A percentile compares a stretch with the other conserved stretches of the same genome.
These are phyloP conservation scores for Ceratocystis ficicola DNA, from an alignment of 2,329 filamentous ascomycete genomes.

Conservation along the genomic window DNA sequence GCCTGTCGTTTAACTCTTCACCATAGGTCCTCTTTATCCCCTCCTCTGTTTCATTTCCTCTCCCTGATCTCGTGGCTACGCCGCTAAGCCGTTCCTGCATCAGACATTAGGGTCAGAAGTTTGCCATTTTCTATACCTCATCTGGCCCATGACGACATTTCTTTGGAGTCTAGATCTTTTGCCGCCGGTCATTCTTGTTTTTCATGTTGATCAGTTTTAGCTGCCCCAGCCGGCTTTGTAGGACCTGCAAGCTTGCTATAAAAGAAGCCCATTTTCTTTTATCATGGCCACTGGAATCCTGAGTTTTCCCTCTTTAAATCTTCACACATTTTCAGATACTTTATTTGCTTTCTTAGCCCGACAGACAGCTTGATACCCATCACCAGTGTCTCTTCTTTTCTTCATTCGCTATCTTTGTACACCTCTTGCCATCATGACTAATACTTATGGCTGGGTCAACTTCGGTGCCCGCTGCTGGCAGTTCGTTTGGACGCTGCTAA, in stretches of 20 bases:
- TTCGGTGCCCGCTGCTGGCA: constrained; percentile 37
- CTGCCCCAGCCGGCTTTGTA: background rate
- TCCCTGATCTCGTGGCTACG: background rate
- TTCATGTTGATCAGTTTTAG: background rate
- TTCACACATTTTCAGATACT: too few relatives aligned
- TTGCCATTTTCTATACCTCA: background rate
- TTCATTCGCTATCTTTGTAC: background rate
- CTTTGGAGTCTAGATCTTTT: background rate
- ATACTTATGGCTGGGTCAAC: constrained; percentile 31
- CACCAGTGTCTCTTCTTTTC: background rate
- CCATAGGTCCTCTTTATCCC: background rate
- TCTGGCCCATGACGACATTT: background rate
- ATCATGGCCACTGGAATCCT: background rate
- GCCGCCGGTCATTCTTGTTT: constrained; percentile 1
- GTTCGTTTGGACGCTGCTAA: constrained; percentile 41
- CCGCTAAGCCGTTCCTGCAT: background rate
- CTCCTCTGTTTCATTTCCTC: background rate
- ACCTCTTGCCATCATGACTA: constrained; percentile 27
- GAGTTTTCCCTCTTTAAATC: background rate
- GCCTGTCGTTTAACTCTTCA: too few relatives aligned
- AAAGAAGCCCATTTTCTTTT: background rate
- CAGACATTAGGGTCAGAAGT: background rate
- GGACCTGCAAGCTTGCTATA: background rate
- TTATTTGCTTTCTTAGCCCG: too few relatives aligned
- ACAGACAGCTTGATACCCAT: background rate